Evolutionary conservation across 1,284 basidiomycete species (phyloP).

Genomic region (Rhodotorula sp.): DNA sequence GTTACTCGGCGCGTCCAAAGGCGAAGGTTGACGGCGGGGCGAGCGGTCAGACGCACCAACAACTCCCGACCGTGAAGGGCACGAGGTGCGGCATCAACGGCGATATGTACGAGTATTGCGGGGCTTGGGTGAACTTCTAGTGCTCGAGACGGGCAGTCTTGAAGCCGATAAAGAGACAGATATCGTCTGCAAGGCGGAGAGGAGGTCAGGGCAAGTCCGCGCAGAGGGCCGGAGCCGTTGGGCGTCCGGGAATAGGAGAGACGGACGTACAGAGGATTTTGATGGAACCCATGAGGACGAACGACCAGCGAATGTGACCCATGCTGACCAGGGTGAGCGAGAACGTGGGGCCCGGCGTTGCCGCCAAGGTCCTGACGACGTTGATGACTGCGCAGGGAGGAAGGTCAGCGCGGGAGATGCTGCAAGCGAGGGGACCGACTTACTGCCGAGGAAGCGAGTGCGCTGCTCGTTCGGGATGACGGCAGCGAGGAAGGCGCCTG

Average conservation of each 20-base stretch:
- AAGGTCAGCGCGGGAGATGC: not conserved
- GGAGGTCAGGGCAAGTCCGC: not conserved
- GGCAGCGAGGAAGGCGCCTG: constrained; percentile 33
- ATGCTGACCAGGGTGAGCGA: constrained; percentile 16
- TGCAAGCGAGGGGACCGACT: not conserved
- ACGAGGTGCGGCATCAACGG: no score
- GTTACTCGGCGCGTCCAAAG: no score
- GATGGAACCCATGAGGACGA: constrained; percentile 23
- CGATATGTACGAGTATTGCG: no score
- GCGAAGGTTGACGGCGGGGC: no score
- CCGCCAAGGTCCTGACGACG: constrained; percentile 36
- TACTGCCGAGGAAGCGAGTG: constrained; percentile 33
- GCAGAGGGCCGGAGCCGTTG: not conserved
- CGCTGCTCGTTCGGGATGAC: constrained; percentile 28
- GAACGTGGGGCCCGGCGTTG: constrained; percentile 30
- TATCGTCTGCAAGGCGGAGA: constrained; percentile 13
- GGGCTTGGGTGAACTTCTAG: not conserved
- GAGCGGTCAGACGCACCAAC: no score
- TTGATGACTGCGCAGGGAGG: constrained; percentile 18
- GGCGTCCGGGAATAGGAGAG: not conserved
- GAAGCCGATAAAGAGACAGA: constrained; percentile 25
- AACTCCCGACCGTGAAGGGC: no score
- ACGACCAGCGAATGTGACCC: constrained; percentile 20
- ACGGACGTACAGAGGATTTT: constrained; percentile 24
- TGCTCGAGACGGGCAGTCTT: constrained; percentile 26